phyloP scores from a whole-genome alignment of 1,284 basidiomycete genomes.

The Phellopilus nigrolimitatus region DNA sequence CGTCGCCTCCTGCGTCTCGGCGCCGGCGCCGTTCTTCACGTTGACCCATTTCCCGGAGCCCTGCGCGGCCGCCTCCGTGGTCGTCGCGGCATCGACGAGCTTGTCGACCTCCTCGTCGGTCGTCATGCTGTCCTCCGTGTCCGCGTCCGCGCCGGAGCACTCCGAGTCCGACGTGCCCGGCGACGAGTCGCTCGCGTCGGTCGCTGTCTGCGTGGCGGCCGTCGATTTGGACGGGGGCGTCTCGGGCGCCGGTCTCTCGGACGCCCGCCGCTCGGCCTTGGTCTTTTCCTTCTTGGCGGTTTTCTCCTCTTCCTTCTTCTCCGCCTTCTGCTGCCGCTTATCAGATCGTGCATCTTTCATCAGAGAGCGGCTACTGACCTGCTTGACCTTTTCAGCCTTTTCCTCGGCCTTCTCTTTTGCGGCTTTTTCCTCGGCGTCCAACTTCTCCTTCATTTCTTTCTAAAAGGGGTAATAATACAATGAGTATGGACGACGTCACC shows the following conservation, averaged over 20 bases:
- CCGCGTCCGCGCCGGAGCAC: constrained; percentile 59
- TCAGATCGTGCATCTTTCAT: not conserved
- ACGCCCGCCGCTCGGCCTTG: constrained; percentile 16
- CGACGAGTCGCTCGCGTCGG: constrained; percentile 19
- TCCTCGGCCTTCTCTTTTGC: constrained; percentile 32
- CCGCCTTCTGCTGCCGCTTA: constrained; percentile 38
- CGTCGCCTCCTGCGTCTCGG: constrained; percentile 6
- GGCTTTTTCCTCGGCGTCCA: constrained; percentile 37
- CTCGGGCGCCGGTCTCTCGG: constrained; percentile 13
- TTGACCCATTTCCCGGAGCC: constrained; percentile 69
- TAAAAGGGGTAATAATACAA: constrained; percentile 11
- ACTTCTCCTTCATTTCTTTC: constrained; percentile 33
- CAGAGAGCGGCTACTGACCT: constrained; percentile 17
- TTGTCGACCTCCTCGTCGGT: constrained; percentile 63
- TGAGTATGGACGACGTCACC: not conserved
- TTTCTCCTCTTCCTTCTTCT: constrained; percentile 41
- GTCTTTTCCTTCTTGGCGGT: constrained; percentile 6
- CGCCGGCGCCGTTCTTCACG: constrained; percentile 38
- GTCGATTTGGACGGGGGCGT: constrained; percentile 1
- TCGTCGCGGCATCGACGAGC: constrained; percentile 27
- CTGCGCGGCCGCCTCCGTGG: constrained; percentile 27
- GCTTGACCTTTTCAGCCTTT: constrained; percentile 25
- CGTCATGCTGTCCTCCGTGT: constrained; percentile 67
- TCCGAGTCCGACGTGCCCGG: constrained; percentile 22
- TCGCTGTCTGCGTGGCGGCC: constrained; percentile 27